Conservation (phyloP, 192 early-diverging fungal genomes). For the Linnemannia exigua region DNA sequence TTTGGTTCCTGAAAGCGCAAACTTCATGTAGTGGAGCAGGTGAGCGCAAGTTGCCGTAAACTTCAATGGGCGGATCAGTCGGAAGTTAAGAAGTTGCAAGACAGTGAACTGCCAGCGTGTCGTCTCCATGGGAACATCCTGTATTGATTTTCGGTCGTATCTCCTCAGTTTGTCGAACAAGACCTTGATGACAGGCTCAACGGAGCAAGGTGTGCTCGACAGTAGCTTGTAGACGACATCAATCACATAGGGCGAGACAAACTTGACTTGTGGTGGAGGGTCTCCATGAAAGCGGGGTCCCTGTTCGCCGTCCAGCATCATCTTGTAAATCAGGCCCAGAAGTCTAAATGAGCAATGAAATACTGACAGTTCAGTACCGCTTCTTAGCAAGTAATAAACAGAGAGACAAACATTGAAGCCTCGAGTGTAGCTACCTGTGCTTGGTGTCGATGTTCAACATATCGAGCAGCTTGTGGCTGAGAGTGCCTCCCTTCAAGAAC, state of each 20-base stretch:
- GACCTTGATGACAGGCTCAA: constrained; percentile 79
- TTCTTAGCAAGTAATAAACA: not conserved
- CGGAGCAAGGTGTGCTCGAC: constrained; percentile 80
- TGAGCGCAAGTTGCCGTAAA: constrained; percentile 75
- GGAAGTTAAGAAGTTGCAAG: constrained; percentile 80
- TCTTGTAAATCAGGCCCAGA: constrained; percentile 77
- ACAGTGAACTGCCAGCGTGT: constrained; percentile 81
- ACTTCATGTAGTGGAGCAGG: constrained; percentile 76
- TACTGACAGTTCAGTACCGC: not conserved
- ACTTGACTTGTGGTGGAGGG: constrained; percentile 64
- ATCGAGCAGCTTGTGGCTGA: constrained; percentile 78
- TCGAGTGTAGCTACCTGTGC: constrained; percentile 62
- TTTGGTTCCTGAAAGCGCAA: constrained; percentile 73
- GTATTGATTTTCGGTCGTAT: constrained; percentile 72
- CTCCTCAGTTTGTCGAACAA: constrained; percentile 79
- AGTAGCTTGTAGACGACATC: constrained; percentile 84
- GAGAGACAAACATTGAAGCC: too few relatives aligned
- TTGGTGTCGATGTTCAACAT: constrained; percentile 77
- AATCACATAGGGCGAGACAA: constrained; percentile 79
- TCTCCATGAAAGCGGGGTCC: constrained; percentile 70
- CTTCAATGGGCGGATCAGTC: constrained; percentile 80
- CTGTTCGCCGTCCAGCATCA: constrained; percentile 77
- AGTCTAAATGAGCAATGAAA: constrained; percentile 45
- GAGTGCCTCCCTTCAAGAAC: constrained; percentile 75
- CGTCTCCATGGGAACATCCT: constrained; percentile 49